Conservation (phyloP, 164 flowering plant species). For the Dillenia turbinata region DNA sequence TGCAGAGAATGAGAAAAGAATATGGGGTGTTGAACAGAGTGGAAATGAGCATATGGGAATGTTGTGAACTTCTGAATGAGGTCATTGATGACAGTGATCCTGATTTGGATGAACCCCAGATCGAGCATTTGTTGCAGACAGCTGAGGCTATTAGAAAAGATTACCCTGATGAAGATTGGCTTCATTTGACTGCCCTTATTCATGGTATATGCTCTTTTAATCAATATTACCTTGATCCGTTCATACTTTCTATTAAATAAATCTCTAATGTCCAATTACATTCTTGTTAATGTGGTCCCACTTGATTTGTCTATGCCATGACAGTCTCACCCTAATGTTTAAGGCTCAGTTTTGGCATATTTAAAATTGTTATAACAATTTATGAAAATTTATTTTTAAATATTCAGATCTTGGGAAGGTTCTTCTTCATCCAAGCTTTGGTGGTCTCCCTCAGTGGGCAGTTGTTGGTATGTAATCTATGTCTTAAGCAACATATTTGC, state of each 20-base stretch:
- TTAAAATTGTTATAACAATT: too few relatives aligned
- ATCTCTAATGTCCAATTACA: too few relatives aligned
- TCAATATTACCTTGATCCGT: neutral
- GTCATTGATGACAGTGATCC: constrained; percentile 15
- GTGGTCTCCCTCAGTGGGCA: constrained; percentile 61
- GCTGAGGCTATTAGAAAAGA: constrained; percentile 41
- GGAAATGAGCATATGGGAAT: constrained; percentile 45
- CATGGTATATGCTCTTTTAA: constrained; percentile 15
- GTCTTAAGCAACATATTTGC: neutral
- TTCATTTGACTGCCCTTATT: constrained; percentile 39
- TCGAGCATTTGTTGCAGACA: constrained; percentile 34
- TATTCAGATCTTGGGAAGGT: constrained; percentile 65
- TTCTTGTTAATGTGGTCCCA: too few relatives aligned
- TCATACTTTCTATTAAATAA: neutral
- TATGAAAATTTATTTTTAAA: neutral
- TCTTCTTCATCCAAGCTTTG: constrained; percentile 48
- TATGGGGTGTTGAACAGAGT: constrained; percentile 32
- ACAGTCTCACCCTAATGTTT: too few relatives aligned
- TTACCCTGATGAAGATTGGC: constrained; percentile 38
- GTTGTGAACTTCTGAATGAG: constrained; percentile 32
- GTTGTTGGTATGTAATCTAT: constrained; percentile 41
- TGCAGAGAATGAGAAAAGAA: constrained; percentile 37
- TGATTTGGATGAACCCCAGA: constrained; percentile 35
- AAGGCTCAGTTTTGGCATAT: too few relatives aligned
- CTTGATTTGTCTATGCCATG: too few relatives aligned